These are phyloP conservation scores for Daldinia decipiens DNA, from an alignment of 495 filamentous ascomycete genomes.

Conservation along the genomic window DNA sequence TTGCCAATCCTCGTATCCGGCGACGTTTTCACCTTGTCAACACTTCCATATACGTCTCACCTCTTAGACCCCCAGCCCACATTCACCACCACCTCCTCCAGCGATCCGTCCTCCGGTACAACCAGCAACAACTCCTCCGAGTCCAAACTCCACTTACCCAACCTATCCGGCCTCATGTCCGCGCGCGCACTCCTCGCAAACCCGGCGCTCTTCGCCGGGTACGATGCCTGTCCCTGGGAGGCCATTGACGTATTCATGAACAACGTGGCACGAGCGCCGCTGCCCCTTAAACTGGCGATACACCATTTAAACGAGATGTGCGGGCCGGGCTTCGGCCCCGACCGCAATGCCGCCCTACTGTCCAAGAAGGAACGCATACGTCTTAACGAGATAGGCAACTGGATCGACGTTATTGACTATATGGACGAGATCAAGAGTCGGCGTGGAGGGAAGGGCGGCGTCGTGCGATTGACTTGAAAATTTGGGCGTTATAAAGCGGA, in stretches of 20 bases:
- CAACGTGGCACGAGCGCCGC: slow-evolving; percentile 59
- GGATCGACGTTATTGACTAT: slow-evolving; percentile 69
- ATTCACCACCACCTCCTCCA: slow-evolving; percentile 42
- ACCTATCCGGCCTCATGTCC: slow-evolving; percentile 68
- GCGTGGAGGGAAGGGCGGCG: slow-evolving; percentile 37
- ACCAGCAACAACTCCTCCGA: neutral
- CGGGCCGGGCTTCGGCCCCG: slow-evolving; percentile 58
- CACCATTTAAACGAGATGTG: slow-evolving; percentile 75
- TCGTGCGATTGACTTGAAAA: slow-evolving; percentile 24
- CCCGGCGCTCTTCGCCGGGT: slow-evolving; percentile 69
- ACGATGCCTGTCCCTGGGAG: slow-evolving; percentile 65
- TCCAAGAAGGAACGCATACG: slow-evolving; percentile 60
- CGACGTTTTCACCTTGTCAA: slow-evolving; percentile 65
- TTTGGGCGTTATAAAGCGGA: neutral
- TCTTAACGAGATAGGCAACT: slow-evolving; percentile 61
- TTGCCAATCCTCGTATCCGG: slow-evolving; percentile 71
- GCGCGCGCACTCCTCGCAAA: slow-evolving; percentile 70
- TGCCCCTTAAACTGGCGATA: slow-evolving; percentile 67
- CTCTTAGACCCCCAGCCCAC: slow-evolving; percentile 41
- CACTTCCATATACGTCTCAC: slow-evolving; percentile 58
- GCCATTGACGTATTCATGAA: slow-evolving; percentile 68
- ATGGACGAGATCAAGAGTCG: slow-evolving; percentile 60
- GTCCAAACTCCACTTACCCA: slow-evolving; percentile 45
- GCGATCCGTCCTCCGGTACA: slow-evolving; percentile 41
- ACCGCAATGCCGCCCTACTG: slow-evolving; percentile 57